Conservation (phyloP, 139 green algal species). For the Bryopsis sp. region DNA sequence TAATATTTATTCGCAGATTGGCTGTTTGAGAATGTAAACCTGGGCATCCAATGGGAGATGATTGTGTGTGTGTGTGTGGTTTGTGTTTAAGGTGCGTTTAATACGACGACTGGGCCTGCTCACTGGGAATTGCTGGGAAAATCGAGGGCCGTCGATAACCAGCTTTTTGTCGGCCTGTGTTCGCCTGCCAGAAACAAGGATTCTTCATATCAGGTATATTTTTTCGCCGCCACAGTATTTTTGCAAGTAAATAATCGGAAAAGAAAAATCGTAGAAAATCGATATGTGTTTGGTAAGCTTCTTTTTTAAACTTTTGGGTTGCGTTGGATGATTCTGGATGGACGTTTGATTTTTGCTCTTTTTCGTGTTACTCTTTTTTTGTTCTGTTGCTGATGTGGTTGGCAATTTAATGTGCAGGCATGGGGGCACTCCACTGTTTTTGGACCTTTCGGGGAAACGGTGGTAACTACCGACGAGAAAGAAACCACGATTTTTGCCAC, state of each 20-base stretch:
- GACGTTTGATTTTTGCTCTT: not conserved
- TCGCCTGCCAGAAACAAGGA: conserved; percentile 70
- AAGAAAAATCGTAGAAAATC: too few relatives aligned
- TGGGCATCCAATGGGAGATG: not conserved
- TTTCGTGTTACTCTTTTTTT: not conserved
- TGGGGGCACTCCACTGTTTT: conserved; percentile 74
- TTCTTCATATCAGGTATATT: conserved; percentile 36
- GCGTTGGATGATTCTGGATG: not conserved
- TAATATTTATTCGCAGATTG: not conserved
- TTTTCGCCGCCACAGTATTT: not conserved
- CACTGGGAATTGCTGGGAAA: conserved; percentile 93
- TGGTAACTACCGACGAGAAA: conserved; percentile 59
- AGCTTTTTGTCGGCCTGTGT: conserved; percentile 86
- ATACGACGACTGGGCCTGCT: conserved; percentile 79
- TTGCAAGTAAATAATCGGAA: too few relatives aligned
- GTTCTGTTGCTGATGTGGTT: not conserved
- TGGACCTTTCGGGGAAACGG: conserved; percentile 65
- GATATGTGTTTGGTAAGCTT: not conserved
- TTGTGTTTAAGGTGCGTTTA: conserved; percentile 68
- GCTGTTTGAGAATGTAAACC: not conserved
- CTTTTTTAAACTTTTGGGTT: not conserved
- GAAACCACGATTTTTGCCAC: conserved; percentile 35
- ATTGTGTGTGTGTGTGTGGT: too few relatives aligned
- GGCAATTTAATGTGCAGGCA: conserved; percentile 41
- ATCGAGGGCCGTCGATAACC: conserved; percentile 86